phyloP scores from a whole-genome alignment of 306 rosid species.

The Adenanthera pavonina region DNA sequence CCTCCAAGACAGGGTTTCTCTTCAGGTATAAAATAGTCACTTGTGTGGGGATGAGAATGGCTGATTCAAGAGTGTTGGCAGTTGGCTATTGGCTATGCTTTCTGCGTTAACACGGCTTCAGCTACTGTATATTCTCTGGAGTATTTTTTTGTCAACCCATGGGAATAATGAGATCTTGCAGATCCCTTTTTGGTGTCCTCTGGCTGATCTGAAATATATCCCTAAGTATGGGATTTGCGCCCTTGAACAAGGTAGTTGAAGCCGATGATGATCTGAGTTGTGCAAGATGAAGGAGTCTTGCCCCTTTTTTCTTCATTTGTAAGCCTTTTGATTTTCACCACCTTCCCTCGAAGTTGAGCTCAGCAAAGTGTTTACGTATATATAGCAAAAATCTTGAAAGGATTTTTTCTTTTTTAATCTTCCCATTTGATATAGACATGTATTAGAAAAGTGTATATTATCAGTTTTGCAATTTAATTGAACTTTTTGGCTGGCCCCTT shows the following conservation, averaged over 20 bases:
- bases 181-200: conserved; percentile 52
- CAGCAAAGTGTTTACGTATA: conserved; percentile 59
- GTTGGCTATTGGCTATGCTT: conserved; percentile 46
- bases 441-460: conserved; percentile 43
- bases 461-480: conserved; percentile 77
- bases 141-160: conserved; percentile 61
- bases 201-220: conserved; percentile 48
- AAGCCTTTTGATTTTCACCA: conserved; percentile 44
- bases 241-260: conserved; percentile 54
- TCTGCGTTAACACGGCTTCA: conserved; percentile 48
- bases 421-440: conserved; percentile 44
- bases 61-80: conserved; percentile 50
- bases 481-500: conserved; percentile 42
- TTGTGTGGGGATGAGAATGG: conserved; percentile 41
- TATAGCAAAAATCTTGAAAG: conserved; percentile 56
- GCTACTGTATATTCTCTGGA: conserved; percentile 71
- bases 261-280: conserved; percentile 43
- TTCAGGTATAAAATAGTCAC: conserved; percentile 55
- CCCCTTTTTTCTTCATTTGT: conserved; percentile 40
- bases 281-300: conserved; percentile 55
- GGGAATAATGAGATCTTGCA: conserved; percentile 70
- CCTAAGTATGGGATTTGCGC: conserved; percentile 48
- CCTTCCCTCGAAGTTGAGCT: conserved; percentile 61
- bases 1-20: conserved; percentile 73
- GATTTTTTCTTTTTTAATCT: conserved; percentile 35